Percentiles rank a stretch among this genome's conserved stretches.
Conservation (phyloP, 2,329 filamentous ascomycete genomes). For the Monilinia polystroma region DNA sequence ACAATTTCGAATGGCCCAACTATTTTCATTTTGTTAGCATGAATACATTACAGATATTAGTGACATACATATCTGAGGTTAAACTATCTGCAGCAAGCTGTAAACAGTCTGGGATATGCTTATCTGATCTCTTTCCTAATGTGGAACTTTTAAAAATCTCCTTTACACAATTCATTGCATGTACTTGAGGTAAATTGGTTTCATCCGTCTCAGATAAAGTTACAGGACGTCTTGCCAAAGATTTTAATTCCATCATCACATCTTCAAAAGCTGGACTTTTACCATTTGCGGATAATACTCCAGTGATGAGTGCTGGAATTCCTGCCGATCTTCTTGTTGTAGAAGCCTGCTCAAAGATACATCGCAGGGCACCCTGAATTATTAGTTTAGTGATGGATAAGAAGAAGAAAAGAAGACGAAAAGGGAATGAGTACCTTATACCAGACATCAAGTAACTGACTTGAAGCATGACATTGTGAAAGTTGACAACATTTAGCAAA, state of each 20-base stretch:
- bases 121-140: constrained; percentile 70
- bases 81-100: constrained; percentile 78
- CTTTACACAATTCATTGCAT: constrained; percentile 90
- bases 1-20: constrained; percentile 94
- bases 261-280: constrained; percentile 59
- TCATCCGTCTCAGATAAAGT: constrained; percentile 54
- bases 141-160: constrained; percentile 85
- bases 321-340: constrained; percentile 91
- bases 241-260: constrained; percentile 62
- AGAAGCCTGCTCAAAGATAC: constrained; percentile 72
- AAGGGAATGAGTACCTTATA: constrained; percentile 58
- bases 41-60: background rate
- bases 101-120: constrained; percentile 70
- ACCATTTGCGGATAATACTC: constrained; percentile 69
- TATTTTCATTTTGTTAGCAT: constrained; percentile 39
- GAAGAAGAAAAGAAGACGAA: background rate
- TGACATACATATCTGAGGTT: constrained; percentile 68
- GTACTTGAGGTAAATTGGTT: constrained; percentile 80
- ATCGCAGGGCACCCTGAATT: constrained; percentile 59
- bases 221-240: constrained; percentile 56
- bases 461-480: constrained; percentile 36
- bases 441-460: constrained; percentile 58
- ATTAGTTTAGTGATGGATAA: constrained; percentile 28
- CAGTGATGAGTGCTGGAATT: constrained; percentile 81
- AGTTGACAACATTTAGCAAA: constrained; percentile 77